Conservation (phyloP, 2,329 filamentous ascomycete genomes). For the Aspergillus sojae region DNA sequence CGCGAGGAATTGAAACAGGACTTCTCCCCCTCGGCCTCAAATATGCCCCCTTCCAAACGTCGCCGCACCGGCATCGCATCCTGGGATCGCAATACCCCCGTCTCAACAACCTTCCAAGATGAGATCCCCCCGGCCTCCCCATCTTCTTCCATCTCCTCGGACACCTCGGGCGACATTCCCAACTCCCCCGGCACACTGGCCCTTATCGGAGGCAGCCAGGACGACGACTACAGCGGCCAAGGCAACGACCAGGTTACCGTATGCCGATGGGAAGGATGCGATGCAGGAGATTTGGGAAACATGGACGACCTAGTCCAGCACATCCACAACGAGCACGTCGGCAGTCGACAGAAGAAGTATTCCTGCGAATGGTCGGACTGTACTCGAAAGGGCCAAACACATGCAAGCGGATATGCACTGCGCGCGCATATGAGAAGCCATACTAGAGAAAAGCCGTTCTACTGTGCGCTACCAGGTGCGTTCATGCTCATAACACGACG, state of each 20-base stretch:
- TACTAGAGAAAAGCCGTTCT: constrained; percentile 97
- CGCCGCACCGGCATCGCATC: constrained; percentile 48
- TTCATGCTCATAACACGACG: neutral
- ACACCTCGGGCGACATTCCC: constrained; percentile 84
- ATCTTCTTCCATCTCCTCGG: constrained; percentile 78
- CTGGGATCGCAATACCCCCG: constrained; percentile 55
- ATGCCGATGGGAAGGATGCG: constrained; percentile 78
- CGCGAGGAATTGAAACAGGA: constrained; percentile 58
- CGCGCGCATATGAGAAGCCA: constrained; percentile 98
- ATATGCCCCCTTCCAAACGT: constrained; percentile 52
- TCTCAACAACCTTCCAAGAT: constrained; percentile 45
- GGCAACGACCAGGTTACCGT: constrained; percentile 73
- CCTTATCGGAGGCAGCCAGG: constrained; percentile 44
- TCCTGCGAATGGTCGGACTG: constrained; percentile 98
- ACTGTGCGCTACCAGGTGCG: constrained; percentile 89
- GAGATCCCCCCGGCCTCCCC: constrained; percentile 49
- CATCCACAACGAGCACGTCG: constrained; percentile 91
- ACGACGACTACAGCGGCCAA: constrained; percentile 70
- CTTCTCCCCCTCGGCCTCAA: constrained; percentile 48
- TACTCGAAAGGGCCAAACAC: constrained; percentile 80
- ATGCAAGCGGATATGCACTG: constrained; percentile 92
- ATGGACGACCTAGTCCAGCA: constrained; percentile 83
- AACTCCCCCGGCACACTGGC: constrained; percentile 63
- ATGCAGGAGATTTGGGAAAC: constrained; percentile 70
- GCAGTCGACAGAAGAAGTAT: constrained; percentile 91